A percentile compares a stretch with the other conserved stretches of the same genome.
Evolutionary conservation across 1,139 yeast genomes (phyloP).

Genomic region (Hanseniaspora uvarum): DNA sequence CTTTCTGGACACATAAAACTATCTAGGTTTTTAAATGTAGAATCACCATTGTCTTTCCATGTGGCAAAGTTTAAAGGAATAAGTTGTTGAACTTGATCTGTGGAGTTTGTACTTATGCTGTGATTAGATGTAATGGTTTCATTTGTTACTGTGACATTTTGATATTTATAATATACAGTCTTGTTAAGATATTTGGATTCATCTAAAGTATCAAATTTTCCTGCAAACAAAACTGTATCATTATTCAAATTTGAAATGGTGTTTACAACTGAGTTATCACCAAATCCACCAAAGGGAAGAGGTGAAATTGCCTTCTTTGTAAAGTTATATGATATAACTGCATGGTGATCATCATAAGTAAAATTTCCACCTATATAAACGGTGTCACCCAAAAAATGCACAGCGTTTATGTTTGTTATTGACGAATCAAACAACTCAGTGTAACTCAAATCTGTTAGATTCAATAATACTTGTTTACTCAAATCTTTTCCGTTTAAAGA

Average conservation of each 20-base stretch:
- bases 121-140: constrained; percentile 28
- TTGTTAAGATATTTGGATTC: constrained; percentile 36
- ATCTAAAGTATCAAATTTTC: constrained; percentile 57
- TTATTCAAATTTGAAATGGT: constrained; percentile 49
- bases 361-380: constrained; percentile 79
- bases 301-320: constrained; percentile 35
- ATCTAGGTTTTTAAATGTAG: constrained; percentile 31
- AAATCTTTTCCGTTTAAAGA: constrained; percentile 35
- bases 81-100: constrained; percentile 48
- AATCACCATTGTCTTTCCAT: constrained; percentile 42
- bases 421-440: constrained; percentile 34
- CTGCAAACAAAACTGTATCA: constrained; percentile 63
- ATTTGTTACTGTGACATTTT: constrained; percentile 22
- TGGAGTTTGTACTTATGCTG: constrained; percentile 28
- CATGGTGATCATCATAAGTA: constrained; percentile 49
- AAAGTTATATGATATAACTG: constrained; percentile 53
- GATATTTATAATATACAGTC: constrained; percentile 9
- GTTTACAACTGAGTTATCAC: constrained; percentile 46
- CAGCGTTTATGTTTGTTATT: constrained; percentile 43
- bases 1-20: constrained; percentile 51
- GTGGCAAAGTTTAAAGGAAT: constrained; percentile 56
- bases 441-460: constrained; percentile 39
- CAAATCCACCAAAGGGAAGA: constrained; percentile 73
- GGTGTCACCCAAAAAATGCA: constrained; percentile 39
- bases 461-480: constrained; percentile 46